Percentiles rank a stretch among this genome's conserved stretches.
These are phyloP conservation scores for Vitis hybrid DNA, from an alignment of 177 flowering plant genomes.

Conservation along the genomic window DNA sequence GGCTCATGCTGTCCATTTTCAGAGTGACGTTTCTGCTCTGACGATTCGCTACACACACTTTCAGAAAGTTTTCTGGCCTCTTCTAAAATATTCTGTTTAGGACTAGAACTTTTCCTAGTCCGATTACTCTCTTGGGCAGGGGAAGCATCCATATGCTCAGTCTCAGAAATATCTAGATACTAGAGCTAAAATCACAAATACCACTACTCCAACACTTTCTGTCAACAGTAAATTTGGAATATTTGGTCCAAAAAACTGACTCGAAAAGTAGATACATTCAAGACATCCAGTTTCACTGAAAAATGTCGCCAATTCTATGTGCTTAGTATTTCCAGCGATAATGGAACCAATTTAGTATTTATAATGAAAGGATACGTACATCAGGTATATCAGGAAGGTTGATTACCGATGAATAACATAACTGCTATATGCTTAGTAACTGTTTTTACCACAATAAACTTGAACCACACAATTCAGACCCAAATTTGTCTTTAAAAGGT, in stretches of 20 bases:
- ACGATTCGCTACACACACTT: not conserved
- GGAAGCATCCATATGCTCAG: slow-evolving; percentile 20
- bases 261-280: no score
- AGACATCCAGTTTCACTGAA: no score
- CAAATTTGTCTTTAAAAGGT: not conserved
- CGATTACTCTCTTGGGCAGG: slow-evolving; percentile 8
- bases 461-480: not conserved
- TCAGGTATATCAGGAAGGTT: not conserved
- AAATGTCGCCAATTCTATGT: no score
- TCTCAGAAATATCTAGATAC: slow-evolving; percentile 8
- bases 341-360: no score
- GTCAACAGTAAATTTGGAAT: not conserved
- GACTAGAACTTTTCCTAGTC: not conserved
- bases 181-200: not conserved
- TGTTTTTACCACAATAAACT: not conserved
- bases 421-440: not conserved
- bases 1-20: not conserved
- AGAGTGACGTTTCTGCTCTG: not conserved
- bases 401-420: not conserved
- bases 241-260: not conserved
- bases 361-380: no score
- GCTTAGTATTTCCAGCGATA: no score
- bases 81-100: not conserved
- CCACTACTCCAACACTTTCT: not conserved
- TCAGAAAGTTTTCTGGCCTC: not conserved